Evolutionary conservation across 2,329 filamentous ascomycete genomes (phyloP).

Genomic region (Ophiocordyceps camponoti-leonardi): DNA sequence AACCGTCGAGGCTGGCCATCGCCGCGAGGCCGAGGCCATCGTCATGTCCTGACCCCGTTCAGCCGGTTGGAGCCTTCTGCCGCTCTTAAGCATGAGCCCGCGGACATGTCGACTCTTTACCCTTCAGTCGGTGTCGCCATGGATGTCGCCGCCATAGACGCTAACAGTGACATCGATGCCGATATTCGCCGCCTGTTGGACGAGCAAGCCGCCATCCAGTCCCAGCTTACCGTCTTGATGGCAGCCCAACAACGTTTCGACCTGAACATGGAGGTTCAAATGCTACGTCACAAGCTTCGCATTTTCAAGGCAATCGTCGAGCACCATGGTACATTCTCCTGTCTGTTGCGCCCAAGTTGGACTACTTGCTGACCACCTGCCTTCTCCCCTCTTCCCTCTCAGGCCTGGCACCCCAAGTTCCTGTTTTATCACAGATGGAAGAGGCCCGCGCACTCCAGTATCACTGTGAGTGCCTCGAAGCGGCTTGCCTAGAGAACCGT

Average conservation of each 20-base stretch:
- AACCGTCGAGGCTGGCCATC: background rate
- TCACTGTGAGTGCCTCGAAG: conserved; percentile 40
- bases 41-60: conserved; percentile 1
- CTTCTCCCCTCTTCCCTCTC: background rate
- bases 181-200: conserved; percentile 23
- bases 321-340: conserved; percentile 24
- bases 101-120: conserved; percentile 2
- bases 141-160: background rate
- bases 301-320: conserved; percentile 29
- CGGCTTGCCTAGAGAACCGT: conserved; percentile 25
- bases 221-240: conserved; percentile 29
- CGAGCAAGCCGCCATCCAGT: conserved; percentile 35
- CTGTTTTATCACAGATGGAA: conserved; percentile 34
- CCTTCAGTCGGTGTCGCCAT: background rate
- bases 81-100: conserved; percentile 1
- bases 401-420: conserved; percentile 16
- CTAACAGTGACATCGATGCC: conserved; percentile 10
- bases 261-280: conserved; percentile 30
- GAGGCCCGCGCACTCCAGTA: conserved; percentile 40
- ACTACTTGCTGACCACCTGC: conserved; percentile 1
- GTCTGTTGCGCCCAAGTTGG: background rate
- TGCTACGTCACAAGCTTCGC: conserved; percentile 37
- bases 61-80: background rate
- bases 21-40: background rate
- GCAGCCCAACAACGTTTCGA: conserved; percentile 29